Conservation (phyloP, 202 grass and related monocot genomes). For the Hordeum pubiflorum region DNA sequence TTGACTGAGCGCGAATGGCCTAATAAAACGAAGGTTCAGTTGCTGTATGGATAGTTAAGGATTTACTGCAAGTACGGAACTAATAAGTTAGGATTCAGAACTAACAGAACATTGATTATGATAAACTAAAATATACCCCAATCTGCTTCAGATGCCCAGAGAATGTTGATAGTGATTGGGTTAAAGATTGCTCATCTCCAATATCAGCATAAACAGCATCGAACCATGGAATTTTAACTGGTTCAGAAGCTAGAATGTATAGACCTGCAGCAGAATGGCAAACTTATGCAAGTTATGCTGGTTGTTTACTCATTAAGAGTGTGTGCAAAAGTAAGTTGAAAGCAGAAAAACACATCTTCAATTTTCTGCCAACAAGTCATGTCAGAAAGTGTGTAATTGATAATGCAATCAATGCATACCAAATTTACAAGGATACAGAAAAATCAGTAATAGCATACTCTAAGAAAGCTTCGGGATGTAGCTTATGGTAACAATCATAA, state of each 20-base stretch:
- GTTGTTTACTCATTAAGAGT: not conserved
- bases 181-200: constrained; percentile 81
- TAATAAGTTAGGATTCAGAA: constrained; percentile 8
- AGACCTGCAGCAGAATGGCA: constrained; percentile 44
- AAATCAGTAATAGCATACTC: not conserved
- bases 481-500: not conserved
- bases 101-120: not conserved
- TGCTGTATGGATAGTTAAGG: not conserved
- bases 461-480: not conserved
- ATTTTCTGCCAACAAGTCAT: not conserved
- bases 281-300: constrained; percentile 14
- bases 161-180: constrained; percentile 74
- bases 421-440: constrained; percentile 3
- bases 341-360: not conserved
- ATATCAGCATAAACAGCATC: constrained; percentile 83
- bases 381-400: not conserved
- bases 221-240: constrained; percentile 84
- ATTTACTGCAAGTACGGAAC: constrained; percentile 13
- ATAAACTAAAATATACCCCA: constrained; percentile 44
- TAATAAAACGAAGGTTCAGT: constrained; percentile 22
- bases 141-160: constrained; percentile 79
- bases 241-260: constrained; percentile 74
- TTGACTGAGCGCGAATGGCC: constrained; percentile 53
- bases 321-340: not conserved
- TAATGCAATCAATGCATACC: not conserved